Evolutionary conservation across 179 eudicot genomes (phyloP).

Genomic region (Spinacia oleracea): DNA sequence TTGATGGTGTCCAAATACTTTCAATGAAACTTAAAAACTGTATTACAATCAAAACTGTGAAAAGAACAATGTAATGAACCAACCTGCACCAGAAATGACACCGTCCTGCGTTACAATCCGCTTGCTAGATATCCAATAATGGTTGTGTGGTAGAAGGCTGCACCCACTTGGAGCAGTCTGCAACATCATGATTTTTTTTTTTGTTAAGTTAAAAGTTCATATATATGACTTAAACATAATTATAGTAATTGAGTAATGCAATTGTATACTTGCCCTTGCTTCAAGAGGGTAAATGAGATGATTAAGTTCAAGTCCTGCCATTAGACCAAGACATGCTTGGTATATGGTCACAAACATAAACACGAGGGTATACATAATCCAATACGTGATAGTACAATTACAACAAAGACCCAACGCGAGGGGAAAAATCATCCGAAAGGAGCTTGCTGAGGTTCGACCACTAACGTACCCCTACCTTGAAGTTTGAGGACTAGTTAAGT

Average conservation of each 20-base stretch:
- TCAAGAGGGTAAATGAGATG: neutral
- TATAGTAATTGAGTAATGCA: too few species aligned
- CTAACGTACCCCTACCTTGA: too few species aligned
- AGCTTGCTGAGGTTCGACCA: too few species aligned
- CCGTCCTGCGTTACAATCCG: conserved; percentile 77
- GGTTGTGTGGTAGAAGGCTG: conserved; percentile 63
- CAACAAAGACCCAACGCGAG: too few species aligned
- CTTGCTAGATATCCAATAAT: conserved; percentile 92
- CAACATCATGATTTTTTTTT: conserved; percentile 13
- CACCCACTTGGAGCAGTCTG: conserved; percentile 58
- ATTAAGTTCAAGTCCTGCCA: too few species aligned
- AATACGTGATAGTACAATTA: too few species aligned
- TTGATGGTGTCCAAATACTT: neutral
- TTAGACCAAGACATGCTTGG: neutral
- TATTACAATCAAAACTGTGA: neutral
- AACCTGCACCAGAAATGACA: conserved; percentile 90
- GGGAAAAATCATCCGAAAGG: too few species aligned
- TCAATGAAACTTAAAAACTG: neutral
- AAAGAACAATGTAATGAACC: neutral
- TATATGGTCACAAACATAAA: neutral
- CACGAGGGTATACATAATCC: neutral
- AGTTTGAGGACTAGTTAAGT: too few species aligned
- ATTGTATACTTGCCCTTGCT: neutral
- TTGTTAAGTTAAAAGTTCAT: neutral
- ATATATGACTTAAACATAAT: neutral